These are phyloP conservation scores for Favolaschia claudopus DNA, from an alignment of 768 basidiomycete species.

Conservation along the genomic window DNA sequence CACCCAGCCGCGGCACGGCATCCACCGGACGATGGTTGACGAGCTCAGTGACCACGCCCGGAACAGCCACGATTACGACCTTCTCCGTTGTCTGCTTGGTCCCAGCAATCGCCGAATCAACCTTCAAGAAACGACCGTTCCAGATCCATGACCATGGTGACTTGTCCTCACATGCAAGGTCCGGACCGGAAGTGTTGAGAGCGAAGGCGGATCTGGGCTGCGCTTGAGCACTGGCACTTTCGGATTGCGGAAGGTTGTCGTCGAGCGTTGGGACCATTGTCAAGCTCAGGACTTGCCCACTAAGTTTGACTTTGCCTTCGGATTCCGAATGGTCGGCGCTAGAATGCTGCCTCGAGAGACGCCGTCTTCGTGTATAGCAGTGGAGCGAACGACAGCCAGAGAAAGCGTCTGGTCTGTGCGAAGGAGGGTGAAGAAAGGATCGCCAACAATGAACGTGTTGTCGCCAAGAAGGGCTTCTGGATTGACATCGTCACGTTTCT, in stretches of 20 bases:
- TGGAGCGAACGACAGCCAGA: constrained; percentile 9
- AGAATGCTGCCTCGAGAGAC: neutral
- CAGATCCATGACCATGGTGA: constrained; percentile 14
- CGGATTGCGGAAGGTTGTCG: neutral
- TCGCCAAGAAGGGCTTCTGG: neutral
- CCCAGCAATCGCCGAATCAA: constrained; percentile 1
- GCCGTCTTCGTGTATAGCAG: constrained; percentile 10
- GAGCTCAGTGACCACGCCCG: constrained; percentile 5
- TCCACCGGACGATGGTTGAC: constrained; percentile 1
- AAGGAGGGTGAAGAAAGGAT: constrained; percentile 11
- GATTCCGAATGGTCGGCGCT: neutral
- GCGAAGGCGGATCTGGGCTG: neutral
- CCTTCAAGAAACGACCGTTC: constrained; percentile 7
- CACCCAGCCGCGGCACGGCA: constrained; percentile 2
- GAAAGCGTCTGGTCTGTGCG: neutral
- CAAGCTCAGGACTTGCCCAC: constrained; percentile 10
- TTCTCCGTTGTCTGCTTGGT: constrained; percentile 11
- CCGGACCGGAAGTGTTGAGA: neutral
- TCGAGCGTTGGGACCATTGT: neutral
- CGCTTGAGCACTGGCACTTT: neutral
- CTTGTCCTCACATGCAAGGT: neutral
- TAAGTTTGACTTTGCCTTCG: constrained; percentile 11
- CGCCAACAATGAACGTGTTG: constrained; percentile 12
- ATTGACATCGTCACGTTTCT: constrained; percentile 8
- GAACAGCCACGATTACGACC: neutral